These are phyloP conservation scores for Epichloe elymi DNA, from an alignment of 2,329 filamentous ascomycete genomes.

Conservation along the genomic window DNA sequence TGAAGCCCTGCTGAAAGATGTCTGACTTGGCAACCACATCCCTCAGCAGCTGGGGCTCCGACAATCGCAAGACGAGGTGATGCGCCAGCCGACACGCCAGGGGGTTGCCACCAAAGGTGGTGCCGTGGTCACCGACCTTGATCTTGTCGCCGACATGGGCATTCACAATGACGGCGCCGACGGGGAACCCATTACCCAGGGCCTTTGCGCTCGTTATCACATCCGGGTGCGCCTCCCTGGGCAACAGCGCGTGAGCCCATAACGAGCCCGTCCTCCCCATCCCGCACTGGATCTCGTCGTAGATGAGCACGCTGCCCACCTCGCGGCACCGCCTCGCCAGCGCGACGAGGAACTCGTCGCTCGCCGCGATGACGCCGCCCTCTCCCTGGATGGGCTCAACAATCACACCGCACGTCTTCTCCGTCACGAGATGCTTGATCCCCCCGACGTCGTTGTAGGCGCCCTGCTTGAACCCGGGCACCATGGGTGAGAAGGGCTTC, in stretches of 20 bases:
- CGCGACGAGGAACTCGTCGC: slow-evolving; percentile 67
- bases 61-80: slow-evolving; percentile 67
- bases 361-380: slow-evolving; percentile 78
- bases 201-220: slow-evolving; percentile 92
- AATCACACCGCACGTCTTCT: slow-evolving; percentile 84
- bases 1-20: slow-evolving; percentile 35
- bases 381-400: slow-evolving; percentile 97
- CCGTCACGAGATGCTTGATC: slow-evolving; percentile 62
- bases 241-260: slow-evolving; percentile 74
- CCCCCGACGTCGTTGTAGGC: slow-evolving; percentile 68
- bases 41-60: slow-evolving; percentile 55
- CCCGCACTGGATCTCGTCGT: slow-evolving; percentile 96
- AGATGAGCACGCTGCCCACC: slow-evolving; percentile 79
- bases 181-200: slow-evolving; percentile 89
- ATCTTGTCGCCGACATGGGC: slow-evolving; percentile 27
- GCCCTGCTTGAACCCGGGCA: slow-evolving; percentile 83
- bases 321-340: slow-evolving; percentile 75
- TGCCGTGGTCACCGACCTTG: slow-evolving; percentile 68
- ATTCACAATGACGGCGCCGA: slow-evolving; percentile 53
- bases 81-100: slow-evolving; percentile 74
- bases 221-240: slow-evolving; percentile 77
- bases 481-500: slow-evolving; percentile 85
- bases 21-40: slow-evolving; percentile 53
- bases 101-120: slow-evolving; percentile 92
- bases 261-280: slow-evolving; percentile 74